A percentile compares a stretch with the other conserved stretches of the same genome.
Conservation (phyloP, 2,329 filamentous ascomycete species). For the Alternaria postmessia region DNA sequence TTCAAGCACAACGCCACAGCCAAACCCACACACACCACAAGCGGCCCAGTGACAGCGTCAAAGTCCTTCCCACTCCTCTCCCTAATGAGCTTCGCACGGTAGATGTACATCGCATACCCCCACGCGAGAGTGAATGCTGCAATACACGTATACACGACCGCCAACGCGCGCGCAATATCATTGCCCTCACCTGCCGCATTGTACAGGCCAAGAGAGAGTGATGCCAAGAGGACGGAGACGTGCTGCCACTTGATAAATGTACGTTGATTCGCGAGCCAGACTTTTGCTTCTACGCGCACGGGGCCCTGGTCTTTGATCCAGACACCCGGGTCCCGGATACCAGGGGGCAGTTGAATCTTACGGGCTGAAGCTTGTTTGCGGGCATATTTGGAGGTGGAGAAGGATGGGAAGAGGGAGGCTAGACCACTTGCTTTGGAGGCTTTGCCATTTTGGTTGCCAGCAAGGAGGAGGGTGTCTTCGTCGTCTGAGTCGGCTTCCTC, state of each 20-base stretch:
- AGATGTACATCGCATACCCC: slow-evolving; percentile 86
- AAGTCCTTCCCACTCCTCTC: slow-evolving; percentile 91
- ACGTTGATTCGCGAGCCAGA: slow-evolving; percentile 98
- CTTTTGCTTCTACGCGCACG: slow-evolving; percentile 93
- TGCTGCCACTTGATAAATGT: slow-evolving; percentile 99
- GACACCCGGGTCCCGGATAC: slow-evolving; percentile 81
- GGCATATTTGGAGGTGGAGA: slow-evolving; percentile 77
- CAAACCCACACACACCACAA: slow-evolving; percentile 82
- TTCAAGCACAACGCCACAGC: slow-evolving; percentile 83
- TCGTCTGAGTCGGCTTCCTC: slow-evolving; percentile 61
- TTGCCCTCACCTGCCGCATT: slow-evolving; percentile 82
- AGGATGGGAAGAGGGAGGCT: slow-evolving; percentile 78
- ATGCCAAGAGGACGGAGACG: slow-evolving; percentile 85
- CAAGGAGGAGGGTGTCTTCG: slow-evolving; percentile 31
- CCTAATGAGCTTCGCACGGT: slow-evolving; percentile 78
- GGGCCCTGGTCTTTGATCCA: slow-evolving; percentile 97
- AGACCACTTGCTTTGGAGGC: slow-evolving; percentile 67
- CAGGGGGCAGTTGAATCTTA: slow-evolving; percentile 74
- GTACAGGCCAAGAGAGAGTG: slow-evolving; percentile 83
- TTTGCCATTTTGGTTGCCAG: slow-evolving; percentile 41
- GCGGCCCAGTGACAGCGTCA: slow-evolving; percentile 84
- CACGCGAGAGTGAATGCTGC: slow-evolving; percentile 84
- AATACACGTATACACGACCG: slow-evolving; percentile 82
- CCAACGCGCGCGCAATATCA: slow-evolving; percentile 76
- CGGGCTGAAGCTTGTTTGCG: slow-evolving; percentile 52